Evolutionary conservation across 768 basidiomycete species (phyloP).

Genomic region (Thelephora ganbajun): DNA sequence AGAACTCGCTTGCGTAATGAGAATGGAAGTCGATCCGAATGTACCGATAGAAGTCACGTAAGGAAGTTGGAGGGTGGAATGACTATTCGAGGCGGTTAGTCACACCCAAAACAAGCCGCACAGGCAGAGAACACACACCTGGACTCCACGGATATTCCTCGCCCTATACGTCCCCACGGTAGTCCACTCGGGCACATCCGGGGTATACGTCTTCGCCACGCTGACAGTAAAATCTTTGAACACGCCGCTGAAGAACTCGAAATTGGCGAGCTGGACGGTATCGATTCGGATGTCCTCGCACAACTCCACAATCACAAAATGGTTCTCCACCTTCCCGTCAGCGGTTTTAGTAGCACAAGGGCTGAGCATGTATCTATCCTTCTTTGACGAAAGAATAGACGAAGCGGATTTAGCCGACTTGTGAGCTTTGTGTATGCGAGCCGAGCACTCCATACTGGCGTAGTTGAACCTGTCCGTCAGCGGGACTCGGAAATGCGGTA

Average conservation of each 20-base stretch:
- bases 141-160: slow-evolving; percentile 85
- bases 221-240: slow-evolving; percentile 87
- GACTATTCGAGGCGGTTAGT: slow-evolving; percentile 26
- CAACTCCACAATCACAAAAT: slow-evolving; percentile 88
- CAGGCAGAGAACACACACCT: slow-evolving; percentile 36
- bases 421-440: slow-evolving; percentile 79
- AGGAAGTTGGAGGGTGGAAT: slow-evolving; percentile 60
- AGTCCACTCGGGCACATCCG: slow-evolving; percentile 28
- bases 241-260: slow-evolving; percentile 95
- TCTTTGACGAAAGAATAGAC: slow-evolving; percentile 76
- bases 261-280: slow-evolving; percentile 91
- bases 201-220: slow-evolving; percentile 35
- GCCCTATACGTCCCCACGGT: slow-evolving; percentile 71
- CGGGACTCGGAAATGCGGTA: slow-evolving; percentile 59
- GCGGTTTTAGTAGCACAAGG: slow-evolving; percentile 40
- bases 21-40: slow-evolving; percentile 89
- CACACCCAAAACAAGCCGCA: neutral
- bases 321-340: slow-evolving; percentile 22
- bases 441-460: slow-evolving; percentile 85
- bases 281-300: slow-evolving; percentile 97
- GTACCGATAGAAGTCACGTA: slow-evolving; percentile 83
- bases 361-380: slow-evolving; percentile 93
- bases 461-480: slow-evolving; percentile 89
- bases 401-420: slow-evolving; percentile 68
- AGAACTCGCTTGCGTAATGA: slow-evolving; percentile 90